Conservation (phyloP, 768 basidiomycete species). For the Pleurotus eryngii region DNA sequence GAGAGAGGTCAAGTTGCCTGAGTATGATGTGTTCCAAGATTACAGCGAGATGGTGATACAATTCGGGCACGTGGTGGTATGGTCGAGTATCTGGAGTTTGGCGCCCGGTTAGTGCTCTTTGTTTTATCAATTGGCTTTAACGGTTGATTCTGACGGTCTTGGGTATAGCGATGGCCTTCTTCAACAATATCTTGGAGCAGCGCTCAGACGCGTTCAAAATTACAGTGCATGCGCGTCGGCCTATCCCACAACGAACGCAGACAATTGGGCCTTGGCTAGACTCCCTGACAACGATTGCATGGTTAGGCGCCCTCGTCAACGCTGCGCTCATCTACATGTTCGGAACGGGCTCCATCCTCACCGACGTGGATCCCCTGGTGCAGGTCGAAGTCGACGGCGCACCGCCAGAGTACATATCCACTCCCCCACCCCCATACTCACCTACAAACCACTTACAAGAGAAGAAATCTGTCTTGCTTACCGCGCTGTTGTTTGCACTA, state of each 20-base stretch:
- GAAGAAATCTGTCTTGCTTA: slow-evolving; percentile 40
- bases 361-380: neutral
- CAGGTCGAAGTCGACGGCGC: slow-evolving; percentile 9
- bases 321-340: slow-evolving; percentile 91
- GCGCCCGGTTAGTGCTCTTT: slow-evolving; percentile 55
- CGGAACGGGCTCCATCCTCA: slow-evolving; percentile 36
- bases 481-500: slow-evolving; percentile 71
- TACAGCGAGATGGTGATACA: slow-evolving; percentile 97
- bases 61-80: slow-evolving; percentile 89
- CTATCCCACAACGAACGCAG: slow-evolving; percentile 84
- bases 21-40: slow-evolving; percentile 80
- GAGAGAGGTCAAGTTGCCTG: slow-evolving; percentile 72
- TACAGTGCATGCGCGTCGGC: slow-evolving; percentile 76
- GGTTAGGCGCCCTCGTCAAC: slow-evolving; percentile 87
- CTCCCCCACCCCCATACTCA: neutral
- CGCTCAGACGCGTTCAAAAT: slow-evolving; percentile 97
- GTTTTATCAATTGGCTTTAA: neutral
- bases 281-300: slow-evolving; percentile 80
- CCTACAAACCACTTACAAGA: neutral
- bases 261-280: slow-evolving; percentile 96
- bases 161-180: slow-evolving; percentile 63
- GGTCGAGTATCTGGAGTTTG: slow-evolving; percentile 94
- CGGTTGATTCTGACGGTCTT: neutral
- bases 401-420: neutral
- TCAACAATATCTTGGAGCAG: slow-evolving; percentile 92